A percentile compares a stretch with the other conserved stretches of the same genome.
Evolutionary conservation across 345 rosid species (phyloP).

Genomic region (Salix udensis): DNA sequence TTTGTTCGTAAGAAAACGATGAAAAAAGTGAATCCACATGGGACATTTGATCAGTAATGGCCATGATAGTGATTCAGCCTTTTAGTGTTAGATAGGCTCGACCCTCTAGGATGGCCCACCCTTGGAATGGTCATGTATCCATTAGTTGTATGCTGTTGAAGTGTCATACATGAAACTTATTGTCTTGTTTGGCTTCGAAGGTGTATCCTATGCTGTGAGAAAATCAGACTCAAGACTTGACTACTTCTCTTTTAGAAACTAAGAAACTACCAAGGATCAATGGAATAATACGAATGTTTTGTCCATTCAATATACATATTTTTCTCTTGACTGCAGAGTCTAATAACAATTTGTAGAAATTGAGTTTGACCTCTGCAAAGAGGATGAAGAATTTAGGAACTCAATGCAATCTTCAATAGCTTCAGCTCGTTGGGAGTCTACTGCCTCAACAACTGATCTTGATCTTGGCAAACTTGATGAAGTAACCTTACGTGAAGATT

Average conservation of each 20-base stretch:
- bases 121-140: not conserved
- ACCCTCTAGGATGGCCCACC: constrained; percentile 4
- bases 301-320: not conserved
- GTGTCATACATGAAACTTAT: not conserved
- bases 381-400: constrained; percentile 80
- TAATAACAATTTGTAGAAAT: constrained; percentile 51
- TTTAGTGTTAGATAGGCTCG: constrained; percentile 8
- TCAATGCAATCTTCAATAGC: constrained; percentile 88
- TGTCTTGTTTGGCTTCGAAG: not conserved
- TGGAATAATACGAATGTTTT: not conserved
- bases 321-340: not conserved
- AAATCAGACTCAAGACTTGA: not conserved
- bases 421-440: constrained; percentile 78
- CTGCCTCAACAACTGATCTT: constrained; percentile 60
- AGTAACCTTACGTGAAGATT: constrained; percentile 44
- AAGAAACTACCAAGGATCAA: not conserved
- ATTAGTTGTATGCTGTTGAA: constrained; percentile 6
- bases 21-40: constrained; percentile 3
- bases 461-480: constrained; percentile 55
- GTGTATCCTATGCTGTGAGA: not conserved
- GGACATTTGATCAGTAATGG: constrained; percentile 7
- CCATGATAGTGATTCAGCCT: constrained; percentile 20
- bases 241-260: not conserved
- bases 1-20: not conserved
- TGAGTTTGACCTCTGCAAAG: constrained; percentile 66